Percentiles rank a stretch among this genome's conserved stretches.
Conservation (phyloP, 108 stramenopile genomes). For the Epipyxis sp. region DNA sequence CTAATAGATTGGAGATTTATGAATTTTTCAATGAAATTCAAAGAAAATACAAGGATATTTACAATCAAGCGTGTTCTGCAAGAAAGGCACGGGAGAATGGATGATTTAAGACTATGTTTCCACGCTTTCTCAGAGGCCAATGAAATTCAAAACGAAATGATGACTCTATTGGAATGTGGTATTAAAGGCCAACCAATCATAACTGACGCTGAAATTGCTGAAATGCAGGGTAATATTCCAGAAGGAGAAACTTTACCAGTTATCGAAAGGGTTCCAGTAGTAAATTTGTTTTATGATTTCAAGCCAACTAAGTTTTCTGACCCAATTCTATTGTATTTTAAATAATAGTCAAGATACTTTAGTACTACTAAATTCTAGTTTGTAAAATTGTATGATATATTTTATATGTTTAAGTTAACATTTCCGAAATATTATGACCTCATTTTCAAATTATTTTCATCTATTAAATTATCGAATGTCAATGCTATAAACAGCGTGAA, state of each 20-base stretch:
- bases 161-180: slow-evolving; percentile 16
- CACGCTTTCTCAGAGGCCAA: slow-evolving; percentile 19
- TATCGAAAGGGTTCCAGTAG: slow-evolving; percentile 7
- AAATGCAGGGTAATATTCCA: neutral
- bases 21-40: slow-evolving; percentile 20
- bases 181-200: neutral
- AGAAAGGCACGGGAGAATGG: slow-evolving; percentile 1
- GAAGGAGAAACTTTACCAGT: neutral
- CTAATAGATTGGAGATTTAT: slow-evolving; percentile 30
- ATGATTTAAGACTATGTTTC: slow-evolving; percentile 24
- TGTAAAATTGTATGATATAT: too few relatives aligned
- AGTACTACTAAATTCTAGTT: too few relatives aligned
- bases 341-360: neutral
- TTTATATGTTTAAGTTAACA: too few relatives aligned
- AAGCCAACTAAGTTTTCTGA: slow-evolving; percentile 8
- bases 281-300: slow-evolving; percentile 25
- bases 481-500: too few relatives aligned
- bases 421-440: too few relatives aligned
- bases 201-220: neutral
- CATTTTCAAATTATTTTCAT: too few relatives aligned
- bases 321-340: slow-evolving; percentile 23
- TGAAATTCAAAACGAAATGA: slow-evolving; percentile 21
- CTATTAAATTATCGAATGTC: too few relatives aligned
- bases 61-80: slow-evolving; percentile 10
- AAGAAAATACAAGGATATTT: slow-evolving; percentile 21